Base-by-base conservation (phyloP, 306 rosid genomes). In the Alnus rubra region DNA sequence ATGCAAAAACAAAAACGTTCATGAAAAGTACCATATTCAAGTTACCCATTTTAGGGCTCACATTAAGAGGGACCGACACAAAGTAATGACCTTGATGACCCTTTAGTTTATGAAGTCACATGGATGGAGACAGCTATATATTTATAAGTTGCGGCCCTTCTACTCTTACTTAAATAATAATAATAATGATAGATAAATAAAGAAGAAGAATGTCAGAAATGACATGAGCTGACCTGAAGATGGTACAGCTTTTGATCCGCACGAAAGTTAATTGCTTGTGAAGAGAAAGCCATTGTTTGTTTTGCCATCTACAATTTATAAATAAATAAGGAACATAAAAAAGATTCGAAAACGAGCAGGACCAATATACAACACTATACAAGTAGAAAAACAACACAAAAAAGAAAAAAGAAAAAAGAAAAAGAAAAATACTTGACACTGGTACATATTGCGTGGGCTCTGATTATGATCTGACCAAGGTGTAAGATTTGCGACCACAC, bases 401-500 rank as follows among this genome's bases (percentile, higher is more conserved):
- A 68, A 53, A 78, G 74, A 44, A 47, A 37, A n/a, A n/a, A n/a
- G n/a, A n/a, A n/a, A n/a, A 52, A 73, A 10, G 71, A 50, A 67
- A 51, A 44, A 81, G 51, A 73, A 51, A 78, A 55, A 53, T 72
- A 95, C 98, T 97, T 95, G 98, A 82, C 98, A 95, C 90, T 92
- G 98, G 84, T 95, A 92, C 98, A 95, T 92, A 83, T 95, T 95
- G 9, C 98, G 92, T 44, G 98, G 98, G 86, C 98, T 95, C 83
- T 95, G 98, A 89, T 95, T 95, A 85, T 95, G 98, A 75, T 95
- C 97, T 49, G 98, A 91, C 98, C 98, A 95, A 37, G 98, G 98
- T 31, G 97, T 95, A 76, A 91, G 99, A 82, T 87, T 95, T 54
- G 96, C 99, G 69, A 93, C 98, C 52, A 95, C 96, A 83, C 98